phyloP scores from a whole-genome alignment of 2,329 filamentous ascomycete genomes.

The Fusarium humuli region DNA sequence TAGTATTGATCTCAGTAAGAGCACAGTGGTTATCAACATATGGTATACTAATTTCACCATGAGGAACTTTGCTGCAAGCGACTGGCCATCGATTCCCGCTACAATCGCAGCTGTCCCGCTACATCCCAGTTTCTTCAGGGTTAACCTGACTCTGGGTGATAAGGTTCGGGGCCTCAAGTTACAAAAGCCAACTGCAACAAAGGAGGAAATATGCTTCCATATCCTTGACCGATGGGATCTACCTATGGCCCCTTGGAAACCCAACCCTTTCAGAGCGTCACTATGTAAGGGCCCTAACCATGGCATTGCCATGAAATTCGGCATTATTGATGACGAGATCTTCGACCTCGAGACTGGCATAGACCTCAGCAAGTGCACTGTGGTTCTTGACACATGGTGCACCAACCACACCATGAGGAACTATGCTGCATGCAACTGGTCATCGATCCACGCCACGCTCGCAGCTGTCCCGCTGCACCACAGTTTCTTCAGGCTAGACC shows the following conservation, averaged over 20 bases:
- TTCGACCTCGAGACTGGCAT: neutral
- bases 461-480: neutral
- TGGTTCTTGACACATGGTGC: neutral
- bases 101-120: too few species aligned
- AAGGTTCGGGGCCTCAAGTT: neutral
- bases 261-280: rapidly evolving
- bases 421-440: neutral
- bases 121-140: too few species aligned
- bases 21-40: neutral
- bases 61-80: neutral
- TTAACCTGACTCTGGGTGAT: too few species aligned
- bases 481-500: neutral
- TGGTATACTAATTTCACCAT: neutral
- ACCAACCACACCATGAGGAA: neutral
- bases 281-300: neutral
- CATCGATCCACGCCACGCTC: neutral
- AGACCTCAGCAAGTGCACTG: neutral
- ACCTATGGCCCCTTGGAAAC: neutral
- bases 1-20: neutral
- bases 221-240: neutral
- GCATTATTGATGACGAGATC: rapidly evolving
- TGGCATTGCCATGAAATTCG: neutral
- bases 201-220: neutral
- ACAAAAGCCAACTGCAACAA: neutral
- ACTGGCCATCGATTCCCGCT: too few species aligned